phyloP scores from a whole-genome alignment of 2,329 filamentous ascomycete species.

The Talaromyces albobiverticillius region DNA sequence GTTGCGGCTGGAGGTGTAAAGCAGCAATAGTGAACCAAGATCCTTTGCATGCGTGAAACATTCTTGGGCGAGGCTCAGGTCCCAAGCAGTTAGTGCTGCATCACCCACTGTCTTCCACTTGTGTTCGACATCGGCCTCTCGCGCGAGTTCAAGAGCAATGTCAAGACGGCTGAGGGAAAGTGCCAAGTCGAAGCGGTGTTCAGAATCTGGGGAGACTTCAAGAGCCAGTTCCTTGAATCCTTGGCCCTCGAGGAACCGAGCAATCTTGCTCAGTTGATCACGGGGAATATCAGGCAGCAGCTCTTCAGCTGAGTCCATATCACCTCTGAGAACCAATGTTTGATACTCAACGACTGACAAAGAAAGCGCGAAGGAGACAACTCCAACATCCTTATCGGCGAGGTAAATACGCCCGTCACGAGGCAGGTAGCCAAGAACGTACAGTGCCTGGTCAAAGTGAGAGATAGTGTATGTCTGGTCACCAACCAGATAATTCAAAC shows the following conservation, averaged over 20 bases:
- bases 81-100: conserved; percentile 80
- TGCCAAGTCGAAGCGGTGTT: conserved; percentile 95
- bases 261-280: conserved; percentile 98
- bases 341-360: conserved; percentile 95
- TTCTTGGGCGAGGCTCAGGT: conserved; percentile 82
- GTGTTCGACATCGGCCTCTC: conserved; percentile 82
- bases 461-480: conserved; percentile 98
- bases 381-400: conserved; percentile 89
- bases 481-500: conserved; percentile 94
- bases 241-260: conserved; percentile 93
- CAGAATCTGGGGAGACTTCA: conserved; percentile 88
- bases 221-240: conserved; percentile 94
- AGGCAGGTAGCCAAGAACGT: conserved; percentile 91
- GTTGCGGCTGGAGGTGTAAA: conserved; percentile 84
- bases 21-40: conserved; percentile 78
- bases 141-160: conserved; percentile 80
- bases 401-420: conserved; percentile 94
- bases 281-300: conserved; percentile 77
- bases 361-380: conserved; percentile 86
- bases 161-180: conserved; percentile 78
- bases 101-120: conserved; percentile 99
- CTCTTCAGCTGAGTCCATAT: conserved; percentile 87
- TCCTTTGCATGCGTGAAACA: conserved; percentile 92
- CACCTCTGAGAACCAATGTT: conserved; percentile 87
- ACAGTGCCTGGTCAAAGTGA: conserved; percentile 94